These are phyloP conservation scores for Ophiostoma piceae DNA, from an alignment of 2,329 filamentous ascomycete species.

Conservation along the genomic window DNA sequence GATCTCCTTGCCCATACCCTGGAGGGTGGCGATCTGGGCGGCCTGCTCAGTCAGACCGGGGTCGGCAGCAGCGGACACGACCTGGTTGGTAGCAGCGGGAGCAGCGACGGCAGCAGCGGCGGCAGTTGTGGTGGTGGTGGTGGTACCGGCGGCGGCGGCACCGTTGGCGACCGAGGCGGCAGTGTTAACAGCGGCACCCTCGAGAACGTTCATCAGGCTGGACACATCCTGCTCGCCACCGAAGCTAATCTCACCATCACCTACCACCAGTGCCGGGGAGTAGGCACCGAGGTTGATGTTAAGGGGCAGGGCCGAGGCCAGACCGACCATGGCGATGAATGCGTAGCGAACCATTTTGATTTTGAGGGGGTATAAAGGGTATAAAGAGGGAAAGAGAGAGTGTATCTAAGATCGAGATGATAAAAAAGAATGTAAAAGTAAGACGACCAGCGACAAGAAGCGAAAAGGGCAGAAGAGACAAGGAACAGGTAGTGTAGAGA, in stretches of 20 bases:
- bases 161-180: slow-evolving; percentile 32
- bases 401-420: neutral
- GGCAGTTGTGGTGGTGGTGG: neutral
- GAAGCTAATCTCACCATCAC: slow-evolving; percentile 46
- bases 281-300: slow-evolving; percentile 43
- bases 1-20: slow-evolving; percentile 48
- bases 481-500: neutral
- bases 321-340: slow-evolving; percentile 22
- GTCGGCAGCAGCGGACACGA: slow-evolving; percentile 14
- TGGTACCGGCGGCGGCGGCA: slow-evolving; percentile 25
- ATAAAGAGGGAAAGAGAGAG: neutral
- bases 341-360: slow-evolving; percentile 27
- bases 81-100: slow-evolving; percentile 10
- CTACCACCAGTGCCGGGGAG: slow-evolving; percentile 41
- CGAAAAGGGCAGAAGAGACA: slow-evolving; percentile 15
- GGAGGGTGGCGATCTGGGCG: slow-evolving; percentile 41
- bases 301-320: slow-evolving; percentile 26
- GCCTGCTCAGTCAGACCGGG: slow-evolving; percentile 31
- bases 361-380: slow-evolving; percentile 1
- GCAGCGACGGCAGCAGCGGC: slow-evolving; percentile 23
- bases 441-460: slow-evolving; percentile 27
- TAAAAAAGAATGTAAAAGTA: neutral
- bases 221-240: slow-evolving; percentile 43
- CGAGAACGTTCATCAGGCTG: slow-evolving; percentile 42
- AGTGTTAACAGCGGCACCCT: slow-evolving; percentile 43